Conservation (phyloP, 176 grass and related monocot genomes). For the Oryza australiensis region DNA sequence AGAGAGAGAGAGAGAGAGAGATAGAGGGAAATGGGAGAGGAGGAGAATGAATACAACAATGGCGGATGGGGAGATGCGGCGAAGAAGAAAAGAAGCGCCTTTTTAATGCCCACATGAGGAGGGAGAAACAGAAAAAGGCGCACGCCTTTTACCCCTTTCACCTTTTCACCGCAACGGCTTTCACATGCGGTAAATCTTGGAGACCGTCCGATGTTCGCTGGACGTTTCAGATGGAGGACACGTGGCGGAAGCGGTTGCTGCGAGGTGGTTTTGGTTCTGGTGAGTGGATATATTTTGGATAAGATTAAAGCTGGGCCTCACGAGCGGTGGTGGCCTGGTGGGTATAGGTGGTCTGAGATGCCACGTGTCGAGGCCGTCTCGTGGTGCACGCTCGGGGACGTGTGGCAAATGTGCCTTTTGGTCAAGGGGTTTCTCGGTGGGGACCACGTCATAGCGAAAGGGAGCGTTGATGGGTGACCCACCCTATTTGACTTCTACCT, state of each 20-base stretch:
- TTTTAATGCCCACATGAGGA: not conserved
- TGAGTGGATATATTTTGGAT: constrained; percentile 53
- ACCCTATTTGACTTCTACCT: no score
- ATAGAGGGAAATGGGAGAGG: not conserved
- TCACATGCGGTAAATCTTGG: not conserved
- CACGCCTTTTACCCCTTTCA: not conserved
- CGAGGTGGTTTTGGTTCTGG: not conserved
- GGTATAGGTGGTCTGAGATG: not conserved
- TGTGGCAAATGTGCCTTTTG: not conserved
- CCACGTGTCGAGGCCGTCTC: not conserved
- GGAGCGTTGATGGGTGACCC: not conserved
- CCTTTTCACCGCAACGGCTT: not conserved
- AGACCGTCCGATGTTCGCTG: not conserved
- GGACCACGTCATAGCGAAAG: not conserved
- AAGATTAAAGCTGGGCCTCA: constrained; percentile 31
- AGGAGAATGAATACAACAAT: not conserved
- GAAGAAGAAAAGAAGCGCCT: constrained; percentile 17
- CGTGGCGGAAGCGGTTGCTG: not conserved
- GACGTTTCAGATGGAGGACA: not conserved
- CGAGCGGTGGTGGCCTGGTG: not conserved
- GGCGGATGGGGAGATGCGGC: constrained; percentile 22
- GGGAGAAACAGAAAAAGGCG: not conserved
- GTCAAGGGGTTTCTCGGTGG: not conserved
- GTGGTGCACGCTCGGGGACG: not conserved
- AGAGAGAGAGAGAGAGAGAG: not conserved